These are phyloP conservation scores for Balansia obtecta DNA, from an alignment of 2,329 filamentous ascomycete genomes.

Conservation along the genomic window DNA sequence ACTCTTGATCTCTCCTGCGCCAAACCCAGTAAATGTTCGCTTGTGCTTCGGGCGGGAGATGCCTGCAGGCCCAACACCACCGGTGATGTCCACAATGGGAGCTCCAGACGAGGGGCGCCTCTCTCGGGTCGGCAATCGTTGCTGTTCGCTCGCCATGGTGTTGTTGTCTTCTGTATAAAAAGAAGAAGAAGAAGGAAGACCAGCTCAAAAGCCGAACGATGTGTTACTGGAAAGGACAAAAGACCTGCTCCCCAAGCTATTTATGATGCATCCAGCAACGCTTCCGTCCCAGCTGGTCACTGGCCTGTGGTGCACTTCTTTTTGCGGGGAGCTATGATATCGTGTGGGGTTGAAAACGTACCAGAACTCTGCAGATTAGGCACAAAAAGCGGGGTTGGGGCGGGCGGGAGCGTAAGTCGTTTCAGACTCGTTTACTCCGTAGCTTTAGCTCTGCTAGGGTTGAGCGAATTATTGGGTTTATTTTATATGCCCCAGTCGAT, in stretches of 20 bases:
- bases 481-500: background rate
- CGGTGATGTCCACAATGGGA: constrained; percentile 76
- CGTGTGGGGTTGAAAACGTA: constrained; percentile 2
- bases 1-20: constrained; percentile 78
- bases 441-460: background rate
- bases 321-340: constrained; percentile 1
- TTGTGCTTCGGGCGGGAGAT: constrained; percentile 88
- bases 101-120: constrained; percentile 71
- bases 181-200: background rate
- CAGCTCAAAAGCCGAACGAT: background rate
- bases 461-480: background rate
- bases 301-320: background rate
- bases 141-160: constrained; percentile 23
- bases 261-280: background rate
- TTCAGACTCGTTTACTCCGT: background rate
- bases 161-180: background rate
- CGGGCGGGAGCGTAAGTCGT: background rate
- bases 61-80: constrained; percentile 75
- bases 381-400: background rate
- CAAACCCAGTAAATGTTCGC: constrained; percentile 91
- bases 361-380: background rate
- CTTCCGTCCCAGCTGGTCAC: background rate
- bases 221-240: background rate
- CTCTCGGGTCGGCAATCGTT: constrained; percentile 46
- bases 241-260: background rate